A percentile compares a stretch with the other conserved stretches of the same genome.
These are phyloP conservation scores for Pyropia haitanensis DNA, from an alignment of 23 red algal genomes.

Conservation along the genomic window DNA sequence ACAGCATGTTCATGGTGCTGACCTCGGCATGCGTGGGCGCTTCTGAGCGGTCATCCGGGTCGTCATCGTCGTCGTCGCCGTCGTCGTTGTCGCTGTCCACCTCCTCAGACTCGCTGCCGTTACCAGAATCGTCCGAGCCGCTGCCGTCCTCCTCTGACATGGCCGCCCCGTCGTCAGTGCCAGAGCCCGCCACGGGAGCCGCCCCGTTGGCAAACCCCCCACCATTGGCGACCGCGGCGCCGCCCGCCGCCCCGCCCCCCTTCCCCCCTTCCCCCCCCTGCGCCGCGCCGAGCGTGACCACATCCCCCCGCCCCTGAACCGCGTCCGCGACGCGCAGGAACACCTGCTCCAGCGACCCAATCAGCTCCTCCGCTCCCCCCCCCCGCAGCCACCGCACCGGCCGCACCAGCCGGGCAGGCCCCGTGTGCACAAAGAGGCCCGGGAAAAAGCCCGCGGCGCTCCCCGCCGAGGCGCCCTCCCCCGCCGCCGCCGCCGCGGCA, in stretches of 20 bases:
- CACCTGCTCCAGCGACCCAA: conserved; percentile 76
- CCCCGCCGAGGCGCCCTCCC: no score
- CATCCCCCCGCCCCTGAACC: conserved; percentile 18
- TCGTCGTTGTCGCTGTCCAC: background rate
- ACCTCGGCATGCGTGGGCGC: conserved; percentile 68
- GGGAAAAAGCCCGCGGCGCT: conserved; percentile 37
- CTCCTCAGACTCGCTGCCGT: no score
- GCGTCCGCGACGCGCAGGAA: conserved; percentile 47
- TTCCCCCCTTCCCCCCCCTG: no score
- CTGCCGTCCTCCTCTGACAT: no score
- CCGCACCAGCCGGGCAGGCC: conserved; percentile 47
- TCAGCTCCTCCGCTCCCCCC: conserved; percentile 44
- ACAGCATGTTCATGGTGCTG: conserved; percentile 43
- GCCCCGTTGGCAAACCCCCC: no score
- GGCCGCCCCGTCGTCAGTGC: no score
- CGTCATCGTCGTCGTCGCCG: background rate
- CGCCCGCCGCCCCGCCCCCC: no score
- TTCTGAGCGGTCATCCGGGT: no score
- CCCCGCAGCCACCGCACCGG: conserved; percentile 60
- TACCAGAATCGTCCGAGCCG: no score
- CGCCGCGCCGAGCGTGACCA: conserved; percentile 9
- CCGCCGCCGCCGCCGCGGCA: background rate
- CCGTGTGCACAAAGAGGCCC: conserved; percentile 70
- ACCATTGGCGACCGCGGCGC: no score
- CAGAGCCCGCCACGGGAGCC: no score